Percentiles rank a stretch among this genome's conserved stretches.
phyloP scores from a whole-genome alignment of 371 early-diverging fungal genomes.

The Mucor irregularis region DNA sequence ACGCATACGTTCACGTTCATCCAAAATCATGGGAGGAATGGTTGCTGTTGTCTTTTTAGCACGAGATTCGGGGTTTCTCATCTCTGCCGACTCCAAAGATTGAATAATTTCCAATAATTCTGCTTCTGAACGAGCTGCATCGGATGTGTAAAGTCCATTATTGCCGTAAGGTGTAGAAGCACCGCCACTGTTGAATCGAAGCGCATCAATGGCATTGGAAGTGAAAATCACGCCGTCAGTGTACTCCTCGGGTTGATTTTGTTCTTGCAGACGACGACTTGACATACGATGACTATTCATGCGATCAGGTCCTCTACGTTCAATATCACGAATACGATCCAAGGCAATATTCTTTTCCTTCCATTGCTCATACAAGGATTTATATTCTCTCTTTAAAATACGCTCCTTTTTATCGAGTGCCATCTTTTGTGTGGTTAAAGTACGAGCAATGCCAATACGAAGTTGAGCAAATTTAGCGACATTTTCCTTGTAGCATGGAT shows the following conservation, averaged over 20 bases:
- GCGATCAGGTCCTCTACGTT: conserved; percentile 37
- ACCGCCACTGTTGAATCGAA: conserved; percentile 43
- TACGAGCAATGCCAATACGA: conserved; percentile 23
- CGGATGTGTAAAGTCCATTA: conserved; percentile 59
- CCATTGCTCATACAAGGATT: conserved; percentile 37
- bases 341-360: conserved; percentile 42
- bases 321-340: conserved; percentile 41
- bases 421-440: conserved; percentile 20
- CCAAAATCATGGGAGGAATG: conserved; percentile 77
- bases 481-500: conserved; percentile 64
- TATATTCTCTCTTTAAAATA: conserved; percentile 41
- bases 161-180: conserved; percentile 35
- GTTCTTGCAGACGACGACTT: conserved; percentile 40
- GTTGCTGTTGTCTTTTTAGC: conserved; percentile 77
- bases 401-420: conserved; percentile 33
- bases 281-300: conserved; percentile 27
- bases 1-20: conserved; percentile 57
- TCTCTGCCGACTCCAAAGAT: conserved; percentile 72
- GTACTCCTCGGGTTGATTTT: conserved; percentile 47
- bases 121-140: conserved; percentile 83
- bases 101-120: conserved; percentile 80
- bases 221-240: conserved; percentile 42
- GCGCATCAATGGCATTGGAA: conserved; percentile 42
- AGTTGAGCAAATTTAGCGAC: conserved; percentile 27
- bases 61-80: conserved; percentile 76